A percentile compares a stretch with the other conserved stretches of the same genome.
Conservation (phyloP, 2,329 filamentous ascomycete species). For the Daldinia sp. region DNA sequence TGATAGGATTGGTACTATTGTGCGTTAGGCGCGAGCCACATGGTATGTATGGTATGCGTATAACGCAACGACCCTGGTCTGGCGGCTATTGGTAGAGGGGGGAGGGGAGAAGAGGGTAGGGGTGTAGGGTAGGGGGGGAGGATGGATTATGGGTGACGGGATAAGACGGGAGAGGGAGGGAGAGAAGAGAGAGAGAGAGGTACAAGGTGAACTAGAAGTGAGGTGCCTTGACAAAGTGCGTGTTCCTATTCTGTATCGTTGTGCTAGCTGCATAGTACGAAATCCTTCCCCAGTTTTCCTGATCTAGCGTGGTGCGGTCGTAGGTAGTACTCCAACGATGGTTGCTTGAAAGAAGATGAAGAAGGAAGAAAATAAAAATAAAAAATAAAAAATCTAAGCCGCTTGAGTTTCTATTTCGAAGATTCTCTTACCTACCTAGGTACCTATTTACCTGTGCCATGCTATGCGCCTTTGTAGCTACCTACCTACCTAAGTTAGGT, state of each 20-base stretch:
- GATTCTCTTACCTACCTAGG: slow-evolving; percentile 8
- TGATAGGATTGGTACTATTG: background rate
- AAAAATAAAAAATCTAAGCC: slow-evolving; percentile 12
- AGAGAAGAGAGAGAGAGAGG: background rate
- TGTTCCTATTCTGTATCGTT: slow-evolving; percentile 21
- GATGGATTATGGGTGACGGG: slow-evolving; percentile 1
- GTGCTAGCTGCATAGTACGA: slow-evolving; percentile 11
- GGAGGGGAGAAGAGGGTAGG: background rate
- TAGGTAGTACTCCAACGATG: slow-evolving; percentile 24
- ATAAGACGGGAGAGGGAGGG: background rate
- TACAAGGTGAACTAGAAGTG: no score
- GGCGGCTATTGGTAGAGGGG: background rate
- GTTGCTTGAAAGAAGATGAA: no score
- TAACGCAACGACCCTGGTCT: slow-evolving; percentile 28
- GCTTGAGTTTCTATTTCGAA: slow-evolving; percentile 21
- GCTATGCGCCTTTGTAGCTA: no score
- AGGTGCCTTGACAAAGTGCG: background rate
- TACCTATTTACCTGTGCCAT: no score
- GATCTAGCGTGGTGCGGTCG: no score
- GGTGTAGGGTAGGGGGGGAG: background rate
- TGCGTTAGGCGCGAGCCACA: slow-evolving; percentile 1
- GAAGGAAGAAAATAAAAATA: no score
- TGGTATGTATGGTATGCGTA: no score
- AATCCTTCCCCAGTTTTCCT: no score
- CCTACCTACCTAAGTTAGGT: no score